phyloP scores from a whole-genome alignment of 768 basidiomycete species.

The Boletus tylopilopsis region DNA sequence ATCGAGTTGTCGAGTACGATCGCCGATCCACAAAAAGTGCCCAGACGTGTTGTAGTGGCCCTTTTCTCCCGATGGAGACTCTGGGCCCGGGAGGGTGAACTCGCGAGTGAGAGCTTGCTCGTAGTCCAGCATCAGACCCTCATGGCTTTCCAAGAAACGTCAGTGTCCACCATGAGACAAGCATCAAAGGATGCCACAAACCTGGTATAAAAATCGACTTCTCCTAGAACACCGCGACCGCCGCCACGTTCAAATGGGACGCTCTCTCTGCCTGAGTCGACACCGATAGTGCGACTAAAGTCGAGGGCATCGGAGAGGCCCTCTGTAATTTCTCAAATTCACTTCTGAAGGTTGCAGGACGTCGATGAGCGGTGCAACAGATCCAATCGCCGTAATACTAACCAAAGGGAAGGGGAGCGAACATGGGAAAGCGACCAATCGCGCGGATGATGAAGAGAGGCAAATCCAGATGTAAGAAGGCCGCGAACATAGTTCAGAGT shows the following conservation, averaged over 20 bases:
- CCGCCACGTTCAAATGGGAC: slow-evolving; percentile 69
- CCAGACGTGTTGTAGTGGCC: slow-evolving; percentile 87
- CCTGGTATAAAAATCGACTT: slow-evolving; percentile 95
- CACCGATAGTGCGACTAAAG: slow-evolving; percentile 87
- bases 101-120: slow-evolving; percentile 87
- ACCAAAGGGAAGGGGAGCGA: slow-evolving; percentile 74
- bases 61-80: slow-evolving; percentile 21
- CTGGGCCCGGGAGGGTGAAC: slow-evolving; percentile 46
- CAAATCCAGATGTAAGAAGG: slow-evolving; percentile 89
- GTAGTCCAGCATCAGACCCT: slow-evolving; percentile 89
- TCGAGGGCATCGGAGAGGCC: slow-evolving; percentile 89
- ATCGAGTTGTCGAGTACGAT: slow-evolving; percentile 86
- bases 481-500: slow-evolving; percentile 94
- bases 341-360: slow-evolving; percentile 36
- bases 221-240: slow-evolving; percentile 66
- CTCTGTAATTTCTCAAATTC: slow-evolving; percentile 87
- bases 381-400: slow-evolving; percentile 16
- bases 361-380: slow-evolving; percentile 13
- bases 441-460: slow-evolving; percentile 84
- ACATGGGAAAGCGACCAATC: slow-evolving; percentile 94
- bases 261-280: slow-evolving; percentile 45
- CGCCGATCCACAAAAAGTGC: slow-evolving; percentile 97
- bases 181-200: slow-evolving; percentile 23
- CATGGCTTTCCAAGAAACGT: slow-evolving; percentile 54
- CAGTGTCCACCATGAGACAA: not conserved